phyloP scores from a whole-genome alignment of 768 basidiomycete genomes.

The Boletus coccyginus region DNA sequence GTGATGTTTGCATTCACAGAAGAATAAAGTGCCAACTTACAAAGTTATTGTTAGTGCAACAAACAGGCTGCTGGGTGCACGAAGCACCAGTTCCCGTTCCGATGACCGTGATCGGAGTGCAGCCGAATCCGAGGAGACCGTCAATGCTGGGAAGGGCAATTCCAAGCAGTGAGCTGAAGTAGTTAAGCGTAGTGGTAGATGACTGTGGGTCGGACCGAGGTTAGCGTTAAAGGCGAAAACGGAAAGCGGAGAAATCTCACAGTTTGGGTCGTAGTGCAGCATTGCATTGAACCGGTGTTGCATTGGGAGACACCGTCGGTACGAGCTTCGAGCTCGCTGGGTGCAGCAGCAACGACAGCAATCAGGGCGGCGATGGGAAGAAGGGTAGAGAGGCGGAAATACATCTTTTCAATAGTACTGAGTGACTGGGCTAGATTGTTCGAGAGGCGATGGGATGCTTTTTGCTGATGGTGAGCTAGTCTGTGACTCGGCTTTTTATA shows the following conservation, averaged over 20 bases:
- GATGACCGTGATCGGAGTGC: background rate
- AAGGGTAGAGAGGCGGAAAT: no score
- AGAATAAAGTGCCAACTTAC: background rate
- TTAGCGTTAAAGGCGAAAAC: background rate
- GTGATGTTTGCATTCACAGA: no score
- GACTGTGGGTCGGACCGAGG: background rate
- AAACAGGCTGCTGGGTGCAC: background rate
- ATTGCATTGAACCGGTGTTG: no score
- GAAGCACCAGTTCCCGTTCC: background rate
- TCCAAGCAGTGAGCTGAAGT: background rate
- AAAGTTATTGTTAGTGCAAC: background rate
- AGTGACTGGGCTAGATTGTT: no score
- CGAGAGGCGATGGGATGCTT: background rate
- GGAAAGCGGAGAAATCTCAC: background rate
- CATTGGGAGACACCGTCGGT: no score
- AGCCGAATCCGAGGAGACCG: conserved; percentile 2
- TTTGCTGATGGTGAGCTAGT: background rate
- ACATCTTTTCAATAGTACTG: no score
- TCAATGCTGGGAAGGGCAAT: background rate
- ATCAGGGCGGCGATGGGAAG: no score
- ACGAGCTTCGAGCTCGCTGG: no score
- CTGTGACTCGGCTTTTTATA: conserved; percentile 9
- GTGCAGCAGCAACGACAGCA: no score
- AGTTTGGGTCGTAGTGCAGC: background rate
- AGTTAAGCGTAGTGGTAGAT: background rate